These are phyloP conservation scores for Ophiocordyceps camponoti-floridani DNA, from an alignment of 2,329 filamentous ascomycete species.

Conservation along the genomic window DNA sequence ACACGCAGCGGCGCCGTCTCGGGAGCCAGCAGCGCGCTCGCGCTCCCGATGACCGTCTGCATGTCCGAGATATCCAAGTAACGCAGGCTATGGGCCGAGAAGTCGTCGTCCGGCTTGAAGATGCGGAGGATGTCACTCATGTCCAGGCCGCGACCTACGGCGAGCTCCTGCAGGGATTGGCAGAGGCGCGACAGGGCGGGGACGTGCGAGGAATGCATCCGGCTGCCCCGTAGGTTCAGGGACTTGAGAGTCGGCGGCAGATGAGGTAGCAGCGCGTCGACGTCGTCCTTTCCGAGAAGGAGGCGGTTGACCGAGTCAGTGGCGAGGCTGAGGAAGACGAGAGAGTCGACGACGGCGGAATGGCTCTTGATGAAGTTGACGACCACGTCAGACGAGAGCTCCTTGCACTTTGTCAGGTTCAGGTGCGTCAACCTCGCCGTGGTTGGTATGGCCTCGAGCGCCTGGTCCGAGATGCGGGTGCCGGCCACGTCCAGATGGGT, in stretches of 20 bases:
- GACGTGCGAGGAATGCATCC: slow-evolving; percentile 48
- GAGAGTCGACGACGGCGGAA: slow-evolving; percentile 42
- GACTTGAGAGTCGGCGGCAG: slow-evolving; percentile 53
- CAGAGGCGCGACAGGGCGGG: slow-evolving; percentile 44
- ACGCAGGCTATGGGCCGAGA: slow-evolving; percentile 39
- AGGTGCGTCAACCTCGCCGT: slow-evolving; percentile 59
- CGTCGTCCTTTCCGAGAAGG: slow-evolving; percentile 46
- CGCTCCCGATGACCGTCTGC: slow-evolving; percentile 35
- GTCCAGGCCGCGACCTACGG: slow-evolving; percentile 49
- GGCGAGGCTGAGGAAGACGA: slow-evolving; percentile 57
- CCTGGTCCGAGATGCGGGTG: slow-evolving; percentile 55
- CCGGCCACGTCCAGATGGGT: slow-evolving; percentile 70
- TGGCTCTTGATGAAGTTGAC: slow-evolving; percentile 56
- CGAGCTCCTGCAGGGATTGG: slow-evolving; percentile 57
- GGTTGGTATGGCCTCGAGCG: slow-evolving; percentile 51
- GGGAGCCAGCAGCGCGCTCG: slow-evolving; percentile 39
- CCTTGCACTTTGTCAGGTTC: slow-evolving; percentile 59
- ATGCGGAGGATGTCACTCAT: slow-evolving; percentile 47
- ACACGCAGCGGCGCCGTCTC: slow-evolving; percentile 55
- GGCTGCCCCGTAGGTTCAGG: slow-evolving; percentile 58
- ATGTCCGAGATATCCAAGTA: slow-evolving; percentile 61
- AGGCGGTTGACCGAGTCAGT: slow-evolving; percentile 57
- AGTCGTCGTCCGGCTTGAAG: slow-evolving; percentile 33
- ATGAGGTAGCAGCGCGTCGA: slow-evolving; percentile 44
- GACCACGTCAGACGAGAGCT: slow-evolving; percentile 46